These are phyloP conservation scores for Blastocystis sp. DNA, from an alignment of 352 stramenopile species.

Conservation along the genomic window DNA sequence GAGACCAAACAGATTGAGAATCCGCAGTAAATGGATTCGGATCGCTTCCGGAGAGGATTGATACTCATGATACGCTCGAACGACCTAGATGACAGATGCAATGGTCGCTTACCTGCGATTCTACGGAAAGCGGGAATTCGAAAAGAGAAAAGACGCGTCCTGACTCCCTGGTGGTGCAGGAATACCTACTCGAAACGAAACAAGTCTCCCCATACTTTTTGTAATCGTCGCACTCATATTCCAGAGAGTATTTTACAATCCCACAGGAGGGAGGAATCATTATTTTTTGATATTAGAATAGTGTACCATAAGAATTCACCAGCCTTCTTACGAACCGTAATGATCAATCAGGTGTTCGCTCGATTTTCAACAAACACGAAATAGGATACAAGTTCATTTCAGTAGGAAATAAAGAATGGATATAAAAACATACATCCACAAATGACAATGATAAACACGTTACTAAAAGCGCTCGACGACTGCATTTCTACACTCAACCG, in stretches of 20 bases:
- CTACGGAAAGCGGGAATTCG: neutral
- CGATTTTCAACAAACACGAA: constrained; percentile 7
- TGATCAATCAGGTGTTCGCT: neutral
- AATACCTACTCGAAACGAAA: neutral
- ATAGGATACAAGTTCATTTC: neutral
- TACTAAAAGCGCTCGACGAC: neutral
- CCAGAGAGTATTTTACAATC: neutral
- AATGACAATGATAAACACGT: neutral
- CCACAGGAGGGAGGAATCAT: neutral
- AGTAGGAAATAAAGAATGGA: neutral
- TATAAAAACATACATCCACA: neutral
- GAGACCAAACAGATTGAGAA: neutral
- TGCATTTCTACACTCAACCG: neutral
- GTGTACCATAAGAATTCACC: neutral
- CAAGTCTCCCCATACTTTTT: neutral
- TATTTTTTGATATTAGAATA: neutral
- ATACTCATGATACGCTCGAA: neutral
- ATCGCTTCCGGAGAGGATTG: neutral
- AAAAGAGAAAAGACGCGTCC: neutral
- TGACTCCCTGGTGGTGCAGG: neutral
- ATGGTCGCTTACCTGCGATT: neutral
- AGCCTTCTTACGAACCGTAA: neutral
- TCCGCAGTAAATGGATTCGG: neutral
- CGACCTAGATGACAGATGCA: neutral
- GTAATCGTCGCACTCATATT: constrained; percentile 17